Percentiles rank a stretch among this genome's conserved stretches.
phyloP scores from a whole-genome alignment of 805 yeast species.

The Ascoidea rubescens region DNA sequence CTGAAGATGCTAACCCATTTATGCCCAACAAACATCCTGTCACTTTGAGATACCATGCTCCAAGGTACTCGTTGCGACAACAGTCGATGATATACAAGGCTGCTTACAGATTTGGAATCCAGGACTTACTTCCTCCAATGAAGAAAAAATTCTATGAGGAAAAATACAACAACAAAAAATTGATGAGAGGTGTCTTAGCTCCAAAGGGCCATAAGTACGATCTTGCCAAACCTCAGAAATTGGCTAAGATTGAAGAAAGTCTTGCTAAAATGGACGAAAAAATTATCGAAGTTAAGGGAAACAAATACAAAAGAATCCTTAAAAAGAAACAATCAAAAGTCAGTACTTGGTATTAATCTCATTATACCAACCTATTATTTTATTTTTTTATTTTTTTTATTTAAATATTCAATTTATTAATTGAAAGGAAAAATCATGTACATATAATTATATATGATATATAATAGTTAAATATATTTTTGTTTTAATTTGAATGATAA shows the following conservation, averaged over 20 bases:
- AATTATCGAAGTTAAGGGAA: slow-evolving; percentile 51
- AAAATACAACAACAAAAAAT: slow-evolving; percentile 53
- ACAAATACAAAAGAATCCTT: slow-evolving; percentile 28
- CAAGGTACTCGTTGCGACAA: slow-evolving; percentile 68
- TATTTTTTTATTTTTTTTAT: too few species aligned
- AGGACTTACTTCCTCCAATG: slow-evolving; percentile 59
- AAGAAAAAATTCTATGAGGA: slow-evolving; percentile 68
- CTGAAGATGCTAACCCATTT: slow-evolving; percentile 74
- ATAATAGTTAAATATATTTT: too few species aligned
- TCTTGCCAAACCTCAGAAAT: slow-evolving; percentile 44
- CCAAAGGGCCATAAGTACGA: slow-evolving; percentile 81
- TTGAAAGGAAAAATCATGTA: too few species aligned
- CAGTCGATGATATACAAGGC: slow-evolving; percentile 73
- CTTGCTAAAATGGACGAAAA: slow-evolving; percentile 51
- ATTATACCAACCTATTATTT: not conserved
- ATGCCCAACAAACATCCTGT: slow-evolving; percentile 73
- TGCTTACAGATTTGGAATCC: slow-evolving; percentile 71
- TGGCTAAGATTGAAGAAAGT: slow-evolving; percentile 50
- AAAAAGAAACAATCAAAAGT: slow-evolving; percentile 25
- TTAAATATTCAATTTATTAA: too few species aligned
- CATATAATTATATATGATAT: too few species aligned
- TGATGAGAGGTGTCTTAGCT: slow-evolving; percentile 60
- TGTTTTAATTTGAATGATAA: too few species aligned
- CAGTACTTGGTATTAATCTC: slow-evolving; percentile 22
- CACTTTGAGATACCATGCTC: slow-evolving; percentile 63